phyloP scores from a whole-genome alignment of 441 rosid genomes.

The Flueggea neowawraea region DNA sequence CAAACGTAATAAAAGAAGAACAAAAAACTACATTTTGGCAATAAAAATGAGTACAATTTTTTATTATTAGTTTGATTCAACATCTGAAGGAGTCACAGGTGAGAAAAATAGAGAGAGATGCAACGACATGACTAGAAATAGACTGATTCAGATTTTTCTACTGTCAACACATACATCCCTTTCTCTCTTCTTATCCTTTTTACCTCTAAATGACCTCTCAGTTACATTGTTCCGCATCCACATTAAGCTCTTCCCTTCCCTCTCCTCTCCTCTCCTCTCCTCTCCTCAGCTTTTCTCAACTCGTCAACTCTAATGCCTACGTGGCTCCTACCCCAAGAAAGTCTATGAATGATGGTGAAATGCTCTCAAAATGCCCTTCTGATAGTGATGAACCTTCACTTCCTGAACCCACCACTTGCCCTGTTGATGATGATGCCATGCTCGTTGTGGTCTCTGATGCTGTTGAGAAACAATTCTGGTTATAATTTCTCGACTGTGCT shows the following conservation, averaged over 20 bases:
- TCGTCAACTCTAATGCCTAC: conserved; percentile 11
- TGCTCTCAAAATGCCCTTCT: conserved; percentile 26
- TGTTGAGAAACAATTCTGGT: not conserved
- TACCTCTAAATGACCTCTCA: conserved; percentile 30
- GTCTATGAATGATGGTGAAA: conserved; percentile 72
- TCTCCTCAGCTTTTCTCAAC: too few relatives aligned
- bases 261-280: not conserved
- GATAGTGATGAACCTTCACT: conserved; percentile 14
- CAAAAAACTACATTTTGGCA: too few relatives aligned
- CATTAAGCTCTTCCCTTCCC: conserved; percentile 14
- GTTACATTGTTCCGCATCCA: conserved; percentile 24
- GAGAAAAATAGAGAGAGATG: not conserved
- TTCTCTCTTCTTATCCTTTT: conserved; percentile 4
- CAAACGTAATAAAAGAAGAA: too few relatives aligned
- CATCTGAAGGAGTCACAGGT: conserved; percentile 5
- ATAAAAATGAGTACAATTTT: not conserved
- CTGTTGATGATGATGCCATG: conserved; percentile 12
- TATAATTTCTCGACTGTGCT: not conserved
- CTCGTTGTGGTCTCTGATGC: too few relatives aligned
- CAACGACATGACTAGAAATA: conserved; percentile 14
- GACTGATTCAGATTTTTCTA: conserved; percentile 10
- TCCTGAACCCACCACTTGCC: conserved; percentile 14
- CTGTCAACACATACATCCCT: conserved; percentile 9
- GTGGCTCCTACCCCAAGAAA: conserved; percentile 95
- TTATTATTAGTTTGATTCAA: conserved; percentile 4